These are phyloP conservation scores for Metschnikowia henanensis DNA, from an alignment of 805 yeast genomes.

Conservation along the genomic window DNA sequence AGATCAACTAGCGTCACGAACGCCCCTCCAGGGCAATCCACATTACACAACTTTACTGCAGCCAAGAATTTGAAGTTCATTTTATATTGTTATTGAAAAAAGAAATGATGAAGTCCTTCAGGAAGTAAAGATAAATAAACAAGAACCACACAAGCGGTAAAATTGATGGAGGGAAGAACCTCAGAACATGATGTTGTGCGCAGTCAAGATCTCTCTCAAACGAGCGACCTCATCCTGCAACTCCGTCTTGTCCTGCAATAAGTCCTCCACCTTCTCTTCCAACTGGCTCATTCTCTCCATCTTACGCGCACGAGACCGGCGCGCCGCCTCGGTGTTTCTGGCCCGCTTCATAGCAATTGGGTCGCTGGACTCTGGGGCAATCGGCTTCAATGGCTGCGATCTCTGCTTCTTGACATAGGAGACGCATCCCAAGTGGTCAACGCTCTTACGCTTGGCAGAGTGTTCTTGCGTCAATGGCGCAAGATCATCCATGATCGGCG, in stretches of 20 bases:
- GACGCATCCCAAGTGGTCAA: constrained; percentile 74
- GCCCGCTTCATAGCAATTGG: constrained; percentile 86
- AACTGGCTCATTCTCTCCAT: constrained; percentile 83
- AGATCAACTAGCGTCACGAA: too few relatives aligned
- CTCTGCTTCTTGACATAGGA: constrained; percentile 80
- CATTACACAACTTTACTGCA: too few relatives aligned
- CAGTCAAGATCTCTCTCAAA: constrained; percentile 48
- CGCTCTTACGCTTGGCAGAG: constrained; percentile 27
- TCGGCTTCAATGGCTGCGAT: constrained; percentile 67
- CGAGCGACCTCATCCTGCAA: constrained; percentile 65
- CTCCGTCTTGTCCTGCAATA: constrained; percentile 56
- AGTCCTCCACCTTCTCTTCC: constrained; percentile 71
- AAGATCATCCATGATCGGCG: constrained; percentile 13
- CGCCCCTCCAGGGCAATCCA: too few relatives aligned
- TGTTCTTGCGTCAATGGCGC: background rate
- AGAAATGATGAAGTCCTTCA: background rate
- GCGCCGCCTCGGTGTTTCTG: constrained; percentile 96
- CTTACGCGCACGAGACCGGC: constrained; percentile 92
- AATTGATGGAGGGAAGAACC: background rate
- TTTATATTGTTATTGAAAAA: too few relatives aligned
- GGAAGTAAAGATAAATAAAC: background rate
- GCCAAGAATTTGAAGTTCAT: too few relatives aligned
- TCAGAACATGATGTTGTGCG: constrained; percentile 17
- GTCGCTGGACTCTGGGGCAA: constrained; percentile 54
- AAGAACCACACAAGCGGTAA: background rate